phyloP scores from a whole-genome alignment of 176 grass and related monocot species.

The Eremochloa ophiuroides region DNA sequence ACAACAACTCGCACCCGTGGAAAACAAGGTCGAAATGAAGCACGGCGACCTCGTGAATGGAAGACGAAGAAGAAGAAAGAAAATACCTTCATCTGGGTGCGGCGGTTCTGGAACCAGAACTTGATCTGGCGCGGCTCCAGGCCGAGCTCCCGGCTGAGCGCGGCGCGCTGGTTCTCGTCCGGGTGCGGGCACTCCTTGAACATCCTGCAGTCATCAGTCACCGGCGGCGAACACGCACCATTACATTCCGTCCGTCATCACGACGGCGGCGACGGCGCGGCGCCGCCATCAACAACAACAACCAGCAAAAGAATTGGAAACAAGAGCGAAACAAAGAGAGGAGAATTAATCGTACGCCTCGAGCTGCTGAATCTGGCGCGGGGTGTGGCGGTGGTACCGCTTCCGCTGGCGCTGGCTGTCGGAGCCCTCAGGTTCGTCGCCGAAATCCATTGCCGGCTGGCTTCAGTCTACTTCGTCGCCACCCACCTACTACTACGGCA shows the following conservation, averaged over 20 bases:
- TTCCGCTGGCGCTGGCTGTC: slow-evolving; percentile 66
- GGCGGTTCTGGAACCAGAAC: slow-evolving; percentile 99
- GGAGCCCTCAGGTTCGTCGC: slow-evolving; percentile 71
- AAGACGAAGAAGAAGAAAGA: too few species aligned
- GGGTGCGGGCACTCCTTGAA: slow-evolving; percentile 98
- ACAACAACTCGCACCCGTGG: too few species aligned
- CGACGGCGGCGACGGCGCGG: neutral
- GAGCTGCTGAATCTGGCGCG: slow-evolving; percentile 95
- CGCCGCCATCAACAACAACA: neutral
- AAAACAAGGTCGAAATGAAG: neutral
- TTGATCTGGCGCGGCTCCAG: slow-evolving; percentile 97
- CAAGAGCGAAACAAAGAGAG: neutral
- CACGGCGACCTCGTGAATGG: neutral
- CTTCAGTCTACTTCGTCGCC: neutral
- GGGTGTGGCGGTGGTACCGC: slow-evolving; percentile 96
- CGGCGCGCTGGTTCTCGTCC: slow-evolving; percentile 90
- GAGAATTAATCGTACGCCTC: slow-evolving; percentile 74
- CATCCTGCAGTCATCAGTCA: slow-evolving; percentile 51
- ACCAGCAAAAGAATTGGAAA: neutral
- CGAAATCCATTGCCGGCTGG: slow-evolving; percentile 67
- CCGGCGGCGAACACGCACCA: neutral
- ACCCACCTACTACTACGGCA: neutral
- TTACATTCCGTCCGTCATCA: neutral
- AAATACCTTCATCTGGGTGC: slow-evolving; percentile 96
- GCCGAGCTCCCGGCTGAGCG: slow-evolving; percentile 76